Conservation (phyloP, 768 basidiomycete species). For the Agrocybe chaxingu region DNA sequence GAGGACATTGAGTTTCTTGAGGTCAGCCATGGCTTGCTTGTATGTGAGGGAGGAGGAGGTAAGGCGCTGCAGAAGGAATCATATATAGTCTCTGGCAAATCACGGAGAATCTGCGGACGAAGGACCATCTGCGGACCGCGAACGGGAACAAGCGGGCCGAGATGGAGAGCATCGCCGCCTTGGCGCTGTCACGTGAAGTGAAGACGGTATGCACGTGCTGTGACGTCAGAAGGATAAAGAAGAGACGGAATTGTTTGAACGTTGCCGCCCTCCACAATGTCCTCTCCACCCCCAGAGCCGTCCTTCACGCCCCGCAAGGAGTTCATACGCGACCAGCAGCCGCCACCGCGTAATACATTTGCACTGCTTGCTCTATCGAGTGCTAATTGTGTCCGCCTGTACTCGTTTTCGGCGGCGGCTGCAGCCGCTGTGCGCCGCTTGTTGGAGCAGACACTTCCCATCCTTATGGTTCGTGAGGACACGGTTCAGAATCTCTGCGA, state of each 20-base stretch:
- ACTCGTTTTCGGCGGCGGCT: conserved; percentile 59
- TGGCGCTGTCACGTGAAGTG: conserved; percentile 10
- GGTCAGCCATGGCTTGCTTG: conserved; percentile 35
- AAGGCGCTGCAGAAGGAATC: conserved; percentile 7
- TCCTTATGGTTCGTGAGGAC: conserved; percentile 53
- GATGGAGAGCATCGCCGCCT: not conserved
- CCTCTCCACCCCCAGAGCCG: conserved; percentile 33
- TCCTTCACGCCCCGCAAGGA: conserved; percentile 69
- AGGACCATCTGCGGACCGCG: not conserved
- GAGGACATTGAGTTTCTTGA: conserved; percentile 60
- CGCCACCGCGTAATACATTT: conserved; percentile 51
- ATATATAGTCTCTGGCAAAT: conserved; percentile 3
- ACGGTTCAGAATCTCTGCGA: conserved; percentile 56
- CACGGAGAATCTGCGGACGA: not conserved
- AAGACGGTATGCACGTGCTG: conserved; percentile 16
- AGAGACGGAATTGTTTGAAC: conserved; percentile 6
- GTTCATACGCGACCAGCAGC: conserved; percentile 58
- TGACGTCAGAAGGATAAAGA: conserved; percentile 22
- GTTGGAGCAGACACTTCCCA: conserved; percentile 44
- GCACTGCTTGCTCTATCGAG: conserved; percentile 68
- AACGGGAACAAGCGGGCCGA: not conserved
- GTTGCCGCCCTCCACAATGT: conserved; percentile 16
- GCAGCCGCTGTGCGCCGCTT: conserved; percentile 52
- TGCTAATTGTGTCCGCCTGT: conserved; percentile 62
- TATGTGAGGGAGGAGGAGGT: conserved; percentile 3